Conservation (phyloP, 2,329 filamentous ascomycete genomes). For the Cercospora sp. region DNA sequence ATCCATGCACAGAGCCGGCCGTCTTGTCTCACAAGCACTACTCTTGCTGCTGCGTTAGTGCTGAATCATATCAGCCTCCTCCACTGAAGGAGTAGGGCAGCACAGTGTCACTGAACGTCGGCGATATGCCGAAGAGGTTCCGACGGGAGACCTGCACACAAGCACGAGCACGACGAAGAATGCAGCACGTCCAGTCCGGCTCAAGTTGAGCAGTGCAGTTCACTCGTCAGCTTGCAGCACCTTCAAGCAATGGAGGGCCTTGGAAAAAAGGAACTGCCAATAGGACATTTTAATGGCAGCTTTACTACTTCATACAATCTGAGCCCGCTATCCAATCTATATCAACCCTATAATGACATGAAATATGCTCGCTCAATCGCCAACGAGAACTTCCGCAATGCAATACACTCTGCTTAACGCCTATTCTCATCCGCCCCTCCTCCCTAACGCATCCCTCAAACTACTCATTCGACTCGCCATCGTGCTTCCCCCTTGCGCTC, state of each 20-base stretch:
- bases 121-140: not conserved
- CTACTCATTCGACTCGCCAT: slow-evolving; percentile 61
- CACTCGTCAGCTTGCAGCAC: not conserved
- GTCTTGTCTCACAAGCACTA: not conserved
- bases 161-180: not conserved
- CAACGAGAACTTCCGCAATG: not conserved
- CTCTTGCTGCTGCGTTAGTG: not conserved
- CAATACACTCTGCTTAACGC: not conserved
- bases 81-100: not conserved
- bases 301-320: not conserved
- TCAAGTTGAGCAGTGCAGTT: not conserved
- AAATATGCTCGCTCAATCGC: not conserved
- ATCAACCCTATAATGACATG: not conserved
- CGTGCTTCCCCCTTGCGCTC: slow-evolving; percentile 46
- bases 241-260: not conserved
- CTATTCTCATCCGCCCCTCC: slow-evolving; percentile 13
- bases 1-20: not conserved
- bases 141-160: not conserved
- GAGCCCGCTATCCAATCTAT: not conserved
- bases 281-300: not conserved
- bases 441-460: slow-evolving; percentile 30
- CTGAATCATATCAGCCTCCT: not conserved
- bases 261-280: not conserved
- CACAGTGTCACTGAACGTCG: not conserved
- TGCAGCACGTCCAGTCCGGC: not conserved